Evolutionary conservation across 768 basidiomycete genomes (phyloP), one percentile per base, ranked within the genome.

Genomic region (Kwoniella dejecticola): DNA sequence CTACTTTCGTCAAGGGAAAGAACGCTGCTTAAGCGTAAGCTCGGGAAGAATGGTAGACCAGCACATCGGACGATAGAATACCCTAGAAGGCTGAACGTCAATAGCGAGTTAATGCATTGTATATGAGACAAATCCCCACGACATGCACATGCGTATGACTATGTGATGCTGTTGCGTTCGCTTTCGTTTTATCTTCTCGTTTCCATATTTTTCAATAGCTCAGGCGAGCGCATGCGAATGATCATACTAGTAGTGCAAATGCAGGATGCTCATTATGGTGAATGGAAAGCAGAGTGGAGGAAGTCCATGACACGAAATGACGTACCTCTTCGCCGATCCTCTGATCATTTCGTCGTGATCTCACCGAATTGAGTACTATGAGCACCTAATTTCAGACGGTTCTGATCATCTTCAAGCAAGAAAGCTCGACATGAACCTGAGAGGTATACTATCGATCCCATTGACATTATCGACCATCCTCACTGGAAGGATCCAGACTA

Each of bases 1-100:
- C 58, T 44, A 72, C 67, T 26, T 70, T 67, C 44, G 63, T 68
- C 52, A 60, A 57, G 46, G 73, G 73, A 27, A 62, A 63, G 54
- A 54, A n/a, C 27, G 56, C 19, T 36, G 60, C 60, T 29, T 60
- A 60, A 58, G 36, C 24, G n/a, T 40, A 40, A 24, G 40, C 21
- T 29, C 26, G 26, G 27, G 52, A 36, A 52, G 38, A 13, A 40
- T 33, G 19, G n/a, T 21, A 53, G 2, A 52, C n/a, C 17, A 6
- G 6, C 10, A 44, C 6, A 27, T 5, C 11, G 17, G 12, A 19
- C 10, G 24, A 21, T 13, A 54, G 15, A 24, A 26, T 6, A 42
- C 3, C 52, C 15, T 56, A 56, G 26, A 45, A 21, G 17, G 41
- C 42, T 26, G 19, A 17, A 29, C 21, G 23, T 40, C 15, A 33